Conservation (phyloP, 495 filamentous ascomycete genomes). For the Lophiotrema nucula region DNA sequence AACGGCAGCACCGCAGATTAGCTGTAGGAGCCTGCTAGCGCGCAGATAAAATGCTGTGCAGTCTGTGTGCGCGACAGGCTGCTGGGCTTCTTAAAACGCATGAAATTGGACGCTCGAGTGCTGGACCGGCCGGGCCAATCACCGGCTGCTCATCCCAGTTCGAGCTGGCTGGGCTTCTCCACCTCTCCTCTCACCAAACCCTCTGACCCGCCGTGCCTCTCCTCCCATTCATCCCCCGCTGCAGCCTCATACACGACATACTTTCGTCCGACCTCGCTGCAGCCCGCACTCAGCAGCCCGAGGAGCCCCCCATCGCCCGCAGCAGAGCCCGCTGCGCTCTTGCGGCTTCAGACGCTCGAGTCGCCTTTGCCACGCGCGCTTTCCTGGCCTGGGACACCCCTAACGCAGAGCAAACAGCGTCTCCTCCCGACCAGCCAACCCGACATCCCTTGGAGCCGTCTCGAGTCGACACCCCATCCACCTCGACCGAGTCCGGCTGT, state of each 20-base stretch:
- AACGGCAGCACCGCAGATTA: too few species aligned
- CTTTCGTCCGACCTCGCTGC: background rate
- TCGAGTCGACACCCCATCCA: background rate
- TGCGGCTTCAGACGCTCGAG: background rate
- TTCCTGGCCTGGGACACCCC: constrained; percentile 25
- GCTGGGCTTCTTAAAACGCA: constrained; percentile 2
- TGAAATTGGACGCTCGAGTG: constrained; percentile 9
- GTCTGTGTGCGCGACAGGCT: background rate
- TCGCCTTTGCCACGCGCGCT: constrained; percentile 33
- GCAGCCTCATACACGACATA: constrained; percentile 24
- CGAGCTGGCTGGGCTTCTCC: background rate
- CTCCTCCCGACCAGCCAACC: constrained; percentile 20
- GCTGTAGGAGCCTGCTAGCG: too few species aligned
- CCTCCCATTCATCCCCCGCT: constrained; percentile 14
- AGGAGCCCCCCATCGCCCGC: background rate
- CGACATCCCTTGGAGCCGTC: constrained; percentile 1
- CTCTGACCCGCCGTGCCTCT: constrained; percentile 13
- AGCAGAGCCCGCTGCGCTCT: background rate
- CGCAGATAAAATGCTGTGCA: too few species aligned
- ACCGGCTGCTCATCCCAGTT: background rate
- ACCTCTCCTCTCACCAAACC: constrained; percentile 4
- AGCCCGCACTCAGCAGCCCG: background rate
- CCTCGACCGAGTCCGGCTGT: constrained; percentile 14
- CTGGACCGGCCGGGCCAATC: constrained; percentile 9
- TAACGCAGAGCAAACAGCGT: constrained; percentile 31